These are phyloP conservation scores for Rhodotorula glutinis DNA, from an alignment of 1,284 basidiomycete genomes.

Conservation along the genomic window DNA sequence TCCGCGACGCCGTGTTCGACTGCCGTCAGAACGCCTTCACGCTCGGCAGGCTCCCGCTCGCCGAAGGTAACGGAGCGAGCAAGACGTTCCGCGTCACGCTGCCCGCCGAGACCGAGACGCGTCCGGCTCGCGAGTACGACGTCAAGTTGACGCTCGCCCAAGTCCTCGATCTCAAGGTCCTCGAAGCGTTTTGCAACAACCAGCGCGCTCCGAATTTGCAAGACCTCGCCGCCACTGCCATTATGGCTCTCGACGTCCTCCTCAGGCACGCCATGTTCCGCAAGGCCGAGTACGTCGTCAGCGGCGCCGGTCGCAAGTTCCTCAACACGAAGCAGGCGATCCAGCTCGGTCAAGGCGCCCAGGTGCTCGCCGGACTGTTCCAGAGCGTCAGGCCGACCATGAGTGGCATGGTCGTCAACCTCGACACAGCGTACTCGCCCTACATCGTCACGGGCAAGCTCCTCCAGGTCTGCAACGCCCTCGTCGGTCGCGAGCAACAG, in stretches of 20 bases:
- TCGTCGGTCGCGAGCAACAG: conserved; percentile 17
- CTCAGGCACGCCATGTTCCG: conserved; percentile 25
- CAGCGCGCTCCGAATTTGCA: conserved; percentile 1
- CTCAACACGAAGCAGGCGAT: conserved; percentile 9
- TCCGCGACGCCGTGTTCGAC: conserved; percentile 20
- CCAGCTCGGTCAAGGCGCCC: conserved; percentile 22
- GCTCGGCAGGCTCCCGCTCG: conserved; percentile 14
- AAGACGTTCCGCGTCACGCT: conserved; percentile 21
- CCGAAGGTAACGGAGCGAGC: background rate
- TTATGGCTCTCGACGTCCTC: conserved; percentile 33
- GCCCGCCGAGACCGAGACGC: conserved; percentile 16
- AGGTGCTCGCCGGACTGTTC: conserved; percentile 31
- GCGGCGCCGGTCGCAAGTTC: conserved; percentile 31
- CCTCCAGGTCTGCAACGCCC: conserved; percentile 19
- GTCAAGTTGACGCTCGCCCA: conserved; percentile 29
- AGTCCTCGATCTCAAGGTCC: conserved; percentile 19
- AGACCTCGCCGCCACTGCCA: conserved; percentile 22
- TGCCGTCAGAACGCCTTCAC: conserved; percentile 23
- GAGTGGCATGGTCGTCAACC: conserved; percentile 31
- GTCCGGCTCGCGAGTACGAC: conserved; percentile 10
- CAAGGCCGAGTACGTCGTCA: conserved; percentile 8
- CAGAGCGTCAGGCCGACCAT: conserved; percentile 21
- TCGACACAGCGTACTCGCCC: conserved; percentile 34
- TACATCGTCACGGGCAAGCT: conserved; percentile 28
- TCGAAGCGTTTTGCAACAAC: conserved; percentile 18